Percentiles rank a stretch among this genome's conserved stretches.
phyloP scores from a whole-genome alignment of 2,329 filamentous ascomycete species.

The Aquanectria penicillioides region DNA sequence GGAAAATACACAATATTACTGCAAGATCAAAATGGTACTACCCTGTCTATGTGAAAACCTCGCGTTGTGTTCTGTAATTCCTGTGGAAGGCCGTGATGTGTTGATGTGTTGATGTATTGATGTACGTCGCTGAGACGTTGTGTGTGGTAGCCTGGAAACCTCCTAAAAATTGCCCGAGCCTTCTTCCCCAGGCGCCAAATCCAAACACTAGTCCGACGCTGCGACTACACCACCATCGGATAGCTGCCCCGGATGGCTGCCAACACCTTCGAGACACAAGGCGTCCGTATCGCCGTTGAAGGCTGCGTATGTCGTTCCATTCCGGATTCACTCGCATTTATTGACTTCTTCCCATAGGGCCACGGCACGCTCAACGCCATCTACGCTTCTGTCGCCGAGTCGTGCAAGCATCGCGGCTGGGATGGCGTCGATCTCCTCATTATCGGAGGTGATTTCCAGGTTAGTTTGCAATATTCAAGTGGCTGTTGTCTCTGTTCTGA shows the following conservation, averaged over 20 bases:
- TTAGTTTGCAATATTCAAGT: constrained; percentile 41
- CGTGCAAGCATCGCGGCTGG: constrained; percentile 80
- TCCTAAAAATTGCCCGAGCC: constrained; percentile 13
- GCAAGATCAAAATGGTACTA: too few species aligned
- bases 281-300: constrained; percentile 83
- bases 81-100: too few species aligned
- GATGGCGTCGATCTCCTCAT: constrained; percentile 87
- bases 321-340: not conserved
- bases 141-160: not conserved
- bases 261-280: constrained; percentile 49
- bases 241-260: constrained; percentile 41
- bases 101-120: too few species aligned
- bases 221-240: constrained; percentile 27
- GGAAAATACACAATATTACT: too few species aligned
- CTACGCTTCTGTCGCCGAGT: constrained; percentile 78
- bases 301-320: constrained; percentile 73
- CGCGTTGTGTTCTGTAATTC: too few species aligned
- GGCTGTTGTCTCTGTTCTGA: not conserved
- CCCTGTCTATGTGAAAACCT: too few species aligned
- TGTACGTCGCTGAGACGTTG: too few species aligned
- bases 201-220: constrained; percentile 23
- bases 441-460: constrained; percentile 96
- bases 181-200: constrained; percentile 24
- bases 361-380: constrained; percentile 94
- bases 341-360: constrained; percentile 65